phyloP scores from a whole-genome alignment of 148 eudicot species.

The Cornus suecica region DNA sequence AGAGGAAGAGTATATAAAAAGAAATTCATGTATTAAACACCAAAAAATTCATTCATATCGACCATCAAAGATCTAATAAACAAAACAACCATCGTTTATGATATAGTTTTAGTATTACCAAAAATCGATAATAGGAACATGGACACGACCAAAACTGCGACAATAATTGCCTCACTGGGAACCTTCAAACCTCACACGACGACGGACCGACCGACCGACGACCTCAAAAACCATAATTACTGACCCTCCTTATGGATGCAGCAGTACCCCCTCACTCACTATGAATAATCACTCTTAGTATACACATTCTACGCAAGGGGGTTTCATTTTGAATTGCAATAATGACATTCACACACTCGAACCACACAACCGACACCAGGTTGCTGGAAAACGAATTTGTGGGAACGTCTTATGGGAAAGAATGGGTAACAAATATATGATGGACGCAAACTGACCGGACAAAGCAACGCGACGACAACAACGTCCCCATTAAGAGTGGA shows the following conservation, averaged over 20 bases:
- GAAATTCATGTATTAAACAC: too few species aligned
- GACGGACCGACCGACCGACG: not conserved
- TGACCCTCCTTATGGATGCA: constrained; percentile 8
- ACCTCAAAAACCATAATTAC: constrained; percentile 17
- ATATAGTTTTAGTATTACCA: not conserved
- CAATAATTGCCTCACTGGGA: constrained; percentile 39
- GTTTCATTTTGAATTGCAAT: constrained; percentile 17
- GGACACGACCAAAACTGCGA: constrained; percentile 56
- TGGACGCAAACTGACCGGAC: constrained; percentile 8
- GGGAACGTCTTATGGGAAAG: constrained; percentile 24
- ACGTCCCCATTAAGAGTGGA: not conserved
- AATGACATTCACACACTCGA: constrained; percentile 22
- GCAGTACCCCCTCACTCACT: constrained; percentile 7
- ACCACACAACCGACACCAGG: constrained; percentile 27
- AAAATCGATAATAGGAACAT: not conserved
- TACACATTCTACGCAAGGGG: constrained; percentile 37
- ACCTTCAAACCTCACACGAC: constrained; percentile 29
- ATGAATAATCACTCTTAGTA: constrained; percentile 17
- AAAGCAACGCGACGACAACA: too few species aligned
- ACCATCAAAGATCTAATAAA: not conserved
- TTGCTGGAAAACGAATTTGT: constrained; percentile 32
- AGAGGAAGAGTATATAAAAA: too few species aligned
- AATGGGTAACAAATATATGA: constrained; percentile 25
- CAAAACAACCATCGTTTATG: constrained; percentile 13
- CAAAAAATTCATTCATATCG: not conserved